Base-by-base conservation (phyloP, 2,329 filamentous ascomycete genomes). In the Albophoma yamanashiensis region DNA sequence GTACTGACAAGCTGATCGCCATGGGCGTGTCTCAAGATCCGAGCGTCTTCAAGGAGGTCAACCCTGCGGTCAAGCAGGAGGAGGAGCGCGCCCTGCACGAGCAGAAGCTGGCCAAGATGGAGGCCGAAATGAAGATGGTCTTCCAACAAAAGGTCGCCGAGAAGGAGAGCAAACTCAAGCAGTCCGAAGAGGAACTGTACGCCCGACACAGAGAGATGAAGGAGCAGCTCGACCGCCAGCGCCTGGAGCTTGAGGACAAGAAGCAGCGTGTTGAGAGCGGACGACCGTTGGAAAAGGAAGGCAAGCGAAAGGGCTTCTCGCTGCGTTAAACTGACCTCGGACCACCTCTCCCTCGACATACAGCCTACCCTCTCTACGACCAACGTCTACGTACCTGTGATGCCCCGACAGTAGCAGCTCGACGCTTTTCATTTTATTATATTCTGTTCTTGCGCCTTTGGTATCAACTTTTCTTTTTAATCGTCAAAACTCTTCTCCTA, bases 51-150 rank as follows among this genome's bases (percentile, higher is more conserved):
- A 99, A 99, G 86, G 94, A 99, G 87, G 92, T 99, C 83, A 99
- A 99, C 85, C 94, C 94, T 64, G 93, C 94, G 55, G 94, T 97
- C 79, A 99, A 99, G 88, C 94, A 99, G 79, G 94, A 99, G 77
- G 94, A 99, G 80, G 94, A 99, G 83, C 91, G 94, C 71, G 88
- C 90, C 65, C 83, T 99, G 68, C 94, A 99, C 84, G 94, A 99
- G 80, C 92, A 97, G 84, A 99, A 99, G 84, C 91, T 99, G 69
- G 91, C 93, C 77, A 99, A 99, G 91, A 99, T 99, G 94, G 94
- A 99, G 79, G 87, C 92, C 72, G 94, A 99, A 78, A 99, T 99
- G 94, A 99, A 99, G 91, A 96, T 97, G 91, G 94, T 99, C 68
- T 99, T 99, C 91, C 94, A 97, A 77, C 94, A 99, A 76, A 99